Conservation (phyloP, 2,329 filamentous ascomycete genomes). For the Arthrobotrys pseudoclavata region DNA sequence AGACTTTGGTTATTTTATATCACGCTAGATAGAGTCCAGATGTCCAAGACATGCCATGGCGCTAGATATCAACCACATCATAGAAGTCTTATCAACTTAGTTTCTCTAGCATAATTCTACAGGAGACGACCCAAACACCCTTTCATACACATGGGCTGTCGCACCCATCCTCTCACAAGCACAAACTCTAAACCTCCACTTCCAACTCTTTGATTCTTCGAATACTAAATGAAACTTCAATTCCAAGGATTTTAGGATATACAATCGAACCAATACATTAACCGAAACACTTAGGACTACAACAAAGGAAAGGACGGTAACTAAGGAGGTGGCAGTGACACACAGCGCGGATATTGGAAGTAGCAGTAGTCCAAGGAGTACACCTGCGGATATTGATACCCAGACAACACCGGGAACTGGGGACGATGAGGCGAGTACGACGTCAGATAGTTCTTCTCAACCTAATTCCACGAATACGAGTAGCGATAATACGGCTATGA, state of each 20-base stretch:
- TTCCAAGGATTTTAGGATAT: conserved; percentile 42
- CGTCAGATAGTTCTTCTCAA: not conserved
- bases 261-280: conserved; percentile 23
- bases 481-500: conserved; percentile 25
- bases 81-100: not conserved
- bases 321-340: conserved; percentile 35
- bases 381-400: not conserved
- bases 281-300: conserved; percentile 25
- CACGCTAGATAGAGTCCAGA: not conserved
- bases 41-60: not conserved
- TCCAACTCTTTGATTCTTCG: conserved; percentile 28
- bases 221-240: conserved; percentile 32
- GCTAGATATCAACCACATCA: not conserved
- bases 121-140: conserved; percentile 18
- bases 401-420: not conserved
- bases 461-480: not conserved
- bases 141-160: conserved; percentile 27
- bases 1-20: not conserved
- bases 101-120: not conserved
- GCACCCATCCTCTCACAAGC: conserved; percentile 26
- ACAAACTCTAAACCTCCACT: conserved; percentile 36
- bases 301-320: conserved; percentile 24
- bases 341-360: not conserved
- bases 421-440: not conserved
- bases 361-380: conserved; percentile 19